phyloP scores from a whole-genome alignment of 257 asterid genomes.

The Solanum peruvianum region DNA sequence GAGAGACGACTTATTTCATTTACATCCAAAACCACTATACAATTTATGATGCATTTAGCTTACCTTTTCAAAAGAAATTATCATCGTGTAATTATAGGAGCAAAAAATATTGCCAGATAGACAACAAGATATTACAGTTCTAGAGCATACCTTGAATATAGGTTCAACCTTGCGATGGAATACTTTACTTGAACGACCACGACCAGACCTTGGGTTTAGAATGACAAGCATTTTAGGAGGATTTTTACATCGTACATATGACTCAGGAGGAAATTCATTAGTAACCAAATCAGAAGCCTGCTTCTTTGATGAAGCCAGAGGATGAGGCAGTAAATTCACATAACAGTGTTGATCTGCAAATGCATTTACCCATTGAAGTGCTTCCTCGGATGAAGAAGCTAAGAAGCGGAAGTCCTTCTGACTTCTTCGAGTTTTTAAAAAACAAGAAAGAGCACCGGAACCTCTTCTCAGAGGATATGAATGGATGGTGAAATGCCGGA shows the following conservation, averaged over 20 bases:
- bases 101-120: neutral
- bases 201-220: conserved; percentile 94
- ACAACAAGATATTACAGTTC: neutral
- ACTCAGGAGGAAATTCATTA: conserved; percentile 79
- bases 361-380: conserved; percentile 88
- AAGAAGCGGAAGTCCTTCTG: conserved; percentile 79
- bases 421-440: conserved; percentile 52
- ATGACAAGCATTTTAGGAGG: conserved; percentile 91
- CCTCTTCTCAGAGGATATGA: conserved; percentile 66
- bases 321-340: conserved; percentile 90
- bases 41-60: neutral
- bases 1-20: neutral
- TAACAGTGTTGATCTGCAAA: conserved; percentile 97
- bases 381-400: conserved; percentile 74
- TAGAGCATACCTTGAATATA: conserved; percentile 62
- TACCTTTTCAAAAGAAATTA: neutral
- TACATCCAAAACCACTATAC: neutral
- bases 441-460: conserved; percentile 41
- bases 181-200: conserved; percentile 94
- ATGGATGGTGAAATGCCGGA: conserved; percentile 84
- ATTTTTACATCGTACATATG: conserved; percentile 69
- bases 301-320: conserved; percentile 65
- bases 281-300: conserved; percentile 46
- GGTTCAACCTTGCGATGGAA: conserved; percentile 86
- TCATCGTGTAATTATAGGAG: neutral